phyloP scores from a whole-genome alignment of 805 yeast species.

The Phaffomyces antillensis region DNA sequence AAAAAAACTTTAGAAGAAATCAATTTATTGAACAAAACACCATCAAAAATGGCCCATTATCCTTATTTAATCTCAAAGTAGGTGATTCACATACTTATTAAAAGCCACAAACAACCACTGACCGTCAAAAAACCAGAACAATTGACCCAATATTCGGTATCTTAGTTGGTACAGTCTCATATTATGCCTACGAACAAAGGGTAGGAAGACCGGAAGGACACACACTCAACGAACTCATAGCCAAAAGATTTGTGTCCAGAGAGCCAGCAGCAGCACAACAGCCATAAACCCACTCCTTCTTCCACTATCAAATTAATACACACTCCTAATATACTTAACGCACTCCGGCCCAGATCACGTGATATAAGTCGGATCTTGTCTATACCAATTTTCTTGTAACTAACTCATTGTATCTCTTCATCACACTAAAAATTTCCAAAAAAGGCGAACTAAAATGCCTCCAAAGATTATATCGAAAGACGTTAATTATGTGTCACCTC shows the following conservation, averaged over 20 bases:
- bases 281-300: background rate
- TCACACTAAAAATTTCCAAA: too few relatives aligned
- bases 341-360: background rate
- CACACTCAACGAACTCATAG: slow-evolving; percentile 44
- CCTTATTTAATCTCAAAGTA: slow-evolving; percentile 22
- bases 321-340: too few relatives aligned
- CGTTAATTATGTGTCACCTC: slow-evolving; percentile 16
- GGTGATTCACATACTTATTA: background rate
- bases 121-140: slow-evolving; percentile 25
- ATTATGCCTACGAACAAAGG: slow-evolving; percentile 55
- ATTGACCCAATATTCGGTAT: slow-evolving; percentile 63
- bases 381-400: too few relatives aligned
- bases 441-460: slow-evolving; percentile 9
- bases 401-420: too few relatives aligned
- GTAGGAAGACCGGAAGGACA: slow-evolving; percentile 55
- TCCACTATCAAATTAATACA: background rate
- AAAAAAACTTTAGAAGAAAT: too few relatives aligned
- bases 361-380: background rate
- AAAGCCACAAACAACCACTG: background rate
- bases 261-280: background rate
- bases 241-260: slow-evolving; percentile 23
- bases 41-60: slow-evolving; percentile 4
- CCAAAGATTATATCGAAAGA: slow-evolving; percentile 23
- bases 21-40: too few relatives aligned
- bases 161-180: slow-evolving; percentile 54